Base-by-base conservation (phyloP, 1,284 basidiomycete genomes). In the Volvariella volvacea region DNA sequence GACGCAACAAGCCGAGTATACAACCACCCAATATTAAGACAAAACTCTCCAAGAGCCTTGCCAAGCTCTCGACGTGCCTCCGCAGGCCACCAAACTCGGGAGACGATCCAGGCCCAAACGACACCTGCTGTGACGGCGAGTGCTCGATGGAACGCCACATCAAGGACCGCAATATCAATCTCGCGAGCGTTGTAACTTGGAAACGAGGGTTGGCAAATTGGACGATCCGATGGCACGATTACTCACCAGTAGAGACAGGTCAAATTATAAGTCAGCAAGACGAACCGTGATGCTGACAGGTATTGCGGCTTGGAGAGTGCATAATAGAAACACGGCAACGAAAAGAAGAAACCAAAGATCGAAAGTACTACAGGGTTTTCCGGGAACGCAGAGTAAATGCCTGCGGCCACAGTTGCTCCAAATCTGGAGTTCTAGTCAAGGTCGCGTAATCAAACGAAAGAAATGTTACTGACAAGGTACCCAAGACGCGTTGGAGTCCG, bases 1-100 rank as follows among this genome's bases (percentile, higher is more conserved):
- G 83, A 80, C 12, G 79, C 77, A 3, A 89, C 88, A 30, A 92
- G 62, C 16, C 83, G 81, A 1, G 84, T 88, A 58, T 92, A 92
- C 39, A 92, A 68, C 85, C 88, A 90, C 7, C 88, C 88, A 2
- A 88, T 74, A 53, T 91, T 88, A 46, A 89, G 59, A 53, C 87
- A 88, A 57, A 89, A 88, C 90, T 97, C 92, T 65, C 90, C 86
- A 3, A 97, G 72, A 0, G 81, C 87, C 48, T 82, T 81, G 32
- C 86, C 80, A 2, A 99, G 70, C 64, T 97, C 93, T 22, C 88
- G 71, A 43, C 94, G 71, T 0, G 94, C 94, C 58, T 96, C 94
- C 16, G 89, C 80, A 1, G 95, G 94, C 93, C 94, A 98, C 83
- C 93, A 92, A 51, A 88, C 85, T 39, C 90, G 74, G 4, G 90